Conservation (phyloP, 2,329 filamentous ascomycete genomes). For the Myriosclerotinia duriaeana region DNA sequence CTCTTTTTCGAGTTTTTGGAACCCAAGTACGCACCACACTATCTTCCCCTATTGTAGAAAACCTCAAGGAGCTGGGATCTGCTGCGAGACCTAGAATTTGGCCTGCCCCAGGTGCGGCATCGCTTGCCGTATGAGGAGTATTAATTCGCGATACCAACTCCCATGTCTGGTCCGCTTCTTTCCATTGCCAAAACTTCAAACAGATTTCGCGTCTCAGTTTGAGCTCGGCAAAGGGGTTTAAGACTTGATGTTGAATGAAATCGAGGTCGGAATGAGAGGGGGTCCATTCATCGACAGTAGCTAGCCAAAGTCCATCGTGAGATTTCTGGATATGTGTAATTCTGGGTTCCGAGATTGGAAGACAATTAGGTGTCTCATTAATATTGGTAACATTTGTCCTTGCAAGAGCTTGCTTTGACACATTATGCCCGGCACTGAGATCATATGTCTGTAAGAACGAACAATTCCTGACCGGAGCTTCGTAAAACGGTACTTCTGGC, state of each 20-base stretch:
- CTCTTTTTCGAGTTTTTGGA: conserved; percentile 66
- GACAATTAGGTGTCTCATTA: conserved; percentile 71
- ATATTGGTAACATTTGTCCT: conserved; percentile 83
- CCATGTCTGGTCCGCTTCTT: conserved; percentile 58
- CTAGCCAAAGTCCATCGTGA: conserved; percentile 82
- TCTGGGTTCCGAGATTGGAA: conserved; percentile 72
- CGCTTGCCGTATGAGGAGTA: conserved; percentile 67
- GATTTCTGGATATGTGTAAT: conserved; percentile 75
- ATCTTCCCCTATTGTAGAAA: conserved; percentile 84
- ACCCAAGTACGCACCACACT: conserved; percentile 77
- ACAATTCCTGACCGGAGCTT: conserved; percentile 52
- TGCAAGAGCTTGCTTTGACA: conserved; percentile 84
- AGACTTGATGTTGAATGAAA: conserved; percentile 51
- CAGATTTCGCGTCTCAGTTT: conserved; percentile 67
- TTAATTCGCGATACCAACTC: conserved; percentile 81
- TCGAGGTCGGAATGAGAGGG: conserved; percentile 69
- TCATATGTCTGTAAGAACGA: conserved; percentile 82
- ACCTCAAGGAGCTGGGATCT: conserved; percentile 67
- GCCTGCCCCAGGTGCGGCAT: conserved; percentile 50
- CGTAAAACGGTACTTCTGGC: conserved; percentile 56
- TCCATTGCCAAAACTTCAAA: conserved; percentile 86
- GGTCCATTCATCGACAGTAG: conserved; percentile 87
- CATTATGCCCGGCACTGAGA: conserved; percentile 71
- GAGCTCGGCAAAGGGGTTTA: conserved; percentile 48
- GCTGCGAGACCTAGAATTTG: conserved; percentile 71